Evolutionary conservation across 768 basidiomycete species (phyloP), one percentile per base, ranked within the genome.

Genomic region (Termitomyces sp.): DNA sequence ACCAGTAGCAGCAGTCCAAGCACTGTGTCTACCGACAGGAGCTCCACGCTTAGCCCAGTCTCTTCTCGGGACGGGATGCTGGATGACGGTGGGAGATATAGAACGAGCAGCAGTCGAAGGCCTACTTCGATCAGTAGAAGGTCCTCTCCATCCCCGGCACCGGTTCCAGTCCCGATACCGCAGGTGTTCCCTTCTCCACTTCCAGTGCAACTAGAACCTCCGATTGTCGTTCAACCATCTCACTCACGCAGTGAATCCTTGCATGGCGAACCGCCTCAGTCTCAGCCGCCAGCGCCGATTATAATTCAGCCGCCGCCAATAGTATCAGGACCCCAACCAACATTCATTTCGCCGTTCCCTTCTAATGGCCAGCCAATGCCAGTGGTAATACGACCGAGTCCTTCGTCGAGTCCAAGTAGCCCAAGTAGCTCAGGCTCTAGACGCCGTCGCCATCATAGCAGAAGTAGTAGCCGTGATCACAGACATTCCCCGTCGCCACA

Each of bases 121-220:
- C 57, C 13, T 32, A 55, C 53, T 4, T 35, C 61, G 28, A 47
- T 9, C 16, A 53, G 61, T 30, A 36, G 57, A 10, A 52, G 51
- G 40, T 36, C 60, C 49, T 48, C 56, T 55, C 32, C 47, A 30
- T 30, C 46, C 16, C 38, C 58, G 47, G 6, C 54, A 38, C 60
- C 44, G 16, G 18, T 52, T 4, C 43, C 28, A 28, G 35, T 55
- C 23, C 26, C 53, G n/a, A 5, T n/a, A 14, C 32, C 38, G 41
- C 66, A 61, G 7, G 61, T 50, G 50, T 59, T 63, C 20, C 66
- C 53, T 18, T 56, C 59, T 36, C 48, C 7, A 43, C 40, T 5
- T 4, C 56, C 53, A n/a, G 50, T 56, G 18, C 60, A 55, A 23
- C 41, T 12, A 1, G 50, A 54, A n/a, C 58, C 56, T 26, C 60